These are phyloP conservation scores for Neofusicoccum parvum DNA, from an alignment of 2,329 filamentous ascomycete genomes.

Conservation along the genomic window DNA sequence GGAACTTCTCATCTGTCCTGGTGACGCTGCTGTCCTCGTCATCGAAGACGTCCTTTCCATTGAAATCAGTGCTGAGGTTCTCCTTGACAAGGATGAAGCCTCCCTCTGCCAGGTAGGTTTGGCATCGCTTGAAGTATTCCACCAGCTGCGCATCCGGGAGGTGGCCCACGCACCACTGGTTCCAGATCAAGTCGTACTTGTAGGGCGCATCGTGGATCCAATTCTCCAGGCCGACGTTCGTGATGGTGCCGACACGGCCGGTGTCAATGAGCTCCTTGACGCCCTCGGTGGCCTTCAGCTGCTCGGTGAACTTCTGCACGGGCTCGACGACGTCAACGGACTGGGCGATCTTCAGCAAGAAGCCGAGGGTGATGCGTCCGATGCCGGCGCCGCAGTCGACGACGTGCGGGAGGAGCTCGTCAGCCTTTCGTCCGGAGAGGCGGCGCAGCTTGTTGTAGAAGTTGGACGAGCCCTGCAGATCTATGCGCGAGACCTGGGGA, in stretches of 20 bases:
- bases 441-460: conserved; percentile 69
- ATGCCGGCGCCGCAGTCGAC: conserved; percentile 71
- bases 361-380: conserved; percentile 76
- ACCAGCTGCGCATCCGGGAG: conserved; percentile 74
- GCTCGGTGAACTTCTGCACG: conserved; percentile 74
- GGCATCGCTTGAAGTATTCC: conserved; percentile 65
- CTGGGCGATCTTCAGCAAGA: conserved; percentile 71
- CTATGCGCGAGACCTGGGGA: conserved; percentile 68
- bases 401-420: conserved; percentile 38
- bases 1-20: conserved; percentile 72
- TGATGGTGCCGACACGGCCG: conserved; percentile 63
- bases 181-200: conserved; percentile 81
- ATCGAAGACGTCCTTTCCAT: conserved; percentile 70
- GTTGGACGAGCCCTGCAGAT: conserved; percentile 69
- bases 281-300: conserved; percentile 47
- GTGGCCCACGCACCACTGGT: conserved; percentile 87
- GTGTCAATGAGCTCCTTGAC: conserved; percentile 38
- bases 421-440: conserved; percentile 24
- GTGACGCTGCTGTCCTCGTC: conserved; percentile 77
- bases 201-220: conserved; percentile 55
- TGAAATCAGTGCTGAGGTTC: conserved; percentile 64
- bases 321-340: conserved; percentile 85
- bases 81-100: conserved; percentile 77
- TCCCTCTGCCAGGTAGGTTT: conserved; percentile 28
- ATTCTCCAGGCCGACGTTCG: conserved; percentile 72